Percentiles rank a stretch among this genome's conserved stretches.
Conservation (phyloP, 2,329 filamentous ascomycete species). For the Dryadomyces sulphureus region DNA sequence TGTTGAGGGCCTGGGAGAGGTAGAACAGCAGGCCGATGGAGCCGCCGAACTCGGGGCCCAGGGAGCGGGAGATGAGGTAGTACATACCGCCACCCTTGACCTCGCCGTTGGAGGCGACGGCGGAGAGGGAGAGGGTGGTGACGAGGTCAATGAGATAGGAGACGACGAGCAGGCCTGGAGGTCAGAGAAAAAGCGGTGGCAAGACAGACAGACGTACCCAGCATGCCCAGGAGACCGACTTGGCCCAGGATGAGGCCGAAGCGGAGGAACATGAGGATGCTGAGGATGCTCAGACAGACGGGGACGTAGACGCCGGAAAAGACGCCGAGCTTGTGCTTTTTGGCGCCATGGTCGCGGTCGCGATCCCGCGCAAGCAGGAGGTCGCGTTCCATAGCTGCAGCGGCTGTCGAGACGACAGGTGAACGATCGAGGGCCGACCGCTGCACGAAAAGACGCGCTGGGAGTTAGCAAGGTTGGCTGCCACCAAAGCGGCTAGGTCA, state of each 20-base stretch:
- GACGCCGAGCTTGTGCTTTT: conserved; percentile 52
- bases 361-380: conserved; percentile 9
- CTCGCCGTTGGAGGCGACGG: conserved; percentile 80
- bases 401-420: too few species aligned
- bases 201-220: conserved; percentile 37
- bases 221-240: conserved; percentile 62
- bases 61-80: conserved; percentile 71
- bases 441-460: too few species aligned
- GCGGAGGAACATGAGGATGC: conserved; percentile 82
- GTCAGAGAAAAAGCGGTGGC: background rate
- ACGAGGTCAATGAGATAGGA: conserved; percentile 75
- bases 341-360: conserved; percentile 11
- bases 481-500: background rate
- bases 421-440: too few species aligned
- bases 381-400: conserved; percentile 19
- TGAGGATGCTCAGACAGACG: conserved; percentile 77
- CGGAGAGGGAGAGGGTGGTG: conserved; percentile 73
- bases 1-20: conserved; percentile 77
- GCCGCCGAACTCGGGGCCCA: conserved; percentile 79
- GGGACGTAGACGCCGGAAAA: conserved; percentile 75
- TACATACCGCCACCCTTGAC: conserved; percentile 80
- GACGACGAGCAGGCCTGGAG: conserved; percentile 53
- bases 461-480: too few species aligned
- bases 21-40: conserved; percentile 83
- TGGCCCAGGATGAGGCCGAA: conserved; percentile 78